A percentile compares a stretch with the other conserved stretches of the same genome.
Conservation (phyloP, 257 asterid genomes). For the Marsdenia floribunda region DNA sequence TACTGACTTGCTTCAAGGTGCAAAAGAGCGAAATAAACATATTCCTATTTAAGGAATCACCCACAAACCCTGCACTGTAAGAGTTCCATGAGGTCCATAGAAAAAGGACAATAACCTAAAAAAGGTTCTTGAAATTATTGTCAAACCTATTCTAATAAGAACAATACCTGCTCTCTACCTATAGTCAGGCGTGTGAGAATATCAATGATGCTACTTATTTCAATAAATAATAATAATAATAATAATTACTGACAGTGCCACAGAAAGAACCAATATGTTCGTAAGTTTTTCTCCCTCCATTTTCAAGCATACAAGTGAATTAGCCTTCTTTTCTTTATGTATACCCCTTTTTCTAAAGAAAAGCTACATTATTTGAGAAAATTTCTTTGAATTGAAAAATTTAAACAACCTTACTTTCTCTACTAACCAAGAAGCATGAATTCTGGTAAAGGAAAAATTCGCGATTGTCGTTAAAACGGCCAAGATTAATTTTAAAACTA, state of each 20-base stretch:
- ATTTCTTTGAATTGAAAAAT: not conserved
- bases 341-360: not conserved
- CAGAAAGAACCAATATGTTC: not conserved
- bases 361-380: not conserved
- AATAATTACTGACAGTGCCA: not conserved
- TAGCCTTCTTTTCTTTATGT: not conserved
- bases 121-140: not conserved
- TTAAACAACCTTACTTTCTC: not conserved
- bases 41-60: constrained; percentile 94
- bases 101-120: constrained; percentile 9
- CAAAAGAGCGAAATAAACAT: constrained; percentile 93
- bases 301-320: not conserved
- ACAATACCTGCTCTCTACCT: no score
- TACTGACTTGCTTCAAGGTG: constrained; percentile 53
- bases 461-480: no score
- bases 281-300: not conserved
- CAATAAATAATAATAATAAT: not conserved
- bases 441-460: no score
- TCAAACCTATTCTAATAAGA: not conserved
- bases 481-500: no score
- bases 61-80: constrained; percentile 89
- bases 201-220: not conserved
- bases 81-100: constrained; percentile 37
- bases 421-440: not conserved
- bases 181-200: not conserved